Evolutionary conservation across 257 asterid genomes (phyloP), one percentile per base, ranked within the genome.

Genomic region (Cinchona pubescens): DNA sequence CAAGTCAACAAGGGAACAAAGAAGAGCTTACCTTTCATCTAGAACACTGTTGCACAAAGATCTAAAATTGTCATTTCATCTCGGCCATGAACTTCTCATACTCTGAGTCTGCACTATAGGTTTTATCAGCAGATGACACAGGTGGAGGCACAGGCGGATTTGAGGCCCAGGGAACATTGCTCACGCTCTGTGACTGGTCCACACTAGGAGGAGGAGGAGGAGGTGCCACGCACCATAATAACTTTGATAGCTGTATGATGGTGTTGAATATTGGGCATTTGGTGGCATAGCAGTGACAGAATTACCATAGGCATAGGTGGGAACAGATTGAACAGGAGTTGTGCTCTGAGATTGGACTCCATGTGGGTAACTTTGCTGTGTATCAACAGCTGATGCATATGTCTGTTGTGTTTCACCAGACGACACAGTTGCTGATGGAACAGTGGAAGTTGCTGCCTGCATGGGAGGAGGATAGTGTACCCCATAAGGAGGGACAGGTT

Each of bases 41-140:
- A 60, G 48, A 68, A 56, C 67, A 63, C 63, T 67, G 73, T 59
- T 75, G 38, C 11, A 7, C 49, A 58, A 62, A 45, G 70, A 43
- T 53, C 61, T 75, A 49, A 48, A 49, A 48, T 74, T 69, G 35
- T 87, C 80, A 89, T 84, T 90, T 88, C 95, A 92, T 88, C 79
- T 94, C 99, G 19, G 96, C 90, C 97, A 94, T 92, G 91, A 94
- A 94, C 86, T 89, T 94, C 86, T 92, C 99, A 76, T 90, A 94
- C 75, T 94, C 99, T 45, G 96, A 71, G 62, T 92, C 98, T 1
- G 84, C 38, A 48, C 87, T 83, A 72, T 78, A 68, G 70, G 72
- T 85, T 73, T 89, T 92, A 80, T 90, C 97, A 19, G 85, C 78
- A 72, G 96, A 74, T 45, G 93, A 72, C 34, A 81, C 79, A 43